A percentile compares a stretch with the other conserved stretches of the same genome.
phyloP scores from a whole-genome alignment of 148 eudicot genomes.

The Vaccinium macrocarpon region DNA sequence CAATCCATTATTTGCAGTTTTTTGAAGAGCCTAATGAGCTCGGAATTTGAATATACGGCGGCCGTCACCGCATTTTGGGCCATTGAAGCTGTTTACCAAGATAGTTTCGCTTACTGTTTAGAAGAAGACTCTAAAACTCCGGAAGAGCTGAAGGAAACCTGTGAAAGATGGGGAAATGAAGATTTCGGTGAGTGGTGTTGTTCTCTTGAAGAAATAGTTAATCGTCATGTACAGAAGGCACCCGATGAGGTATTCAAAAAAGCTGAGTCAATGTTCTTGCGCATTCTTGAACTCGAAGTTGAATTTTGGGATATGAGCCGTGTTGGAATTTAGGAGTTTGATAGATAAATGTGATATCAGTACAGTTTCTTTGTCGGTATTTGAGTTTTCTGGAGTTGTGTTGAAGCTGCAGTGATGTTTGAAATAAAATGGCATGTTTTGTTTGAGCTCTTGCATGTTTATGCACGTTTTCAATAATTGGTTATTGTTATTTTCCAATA shows the following conservation, averaged over 20 bases:
- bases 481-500: not conserved
- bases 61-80: slow-evolving; percentile 69
- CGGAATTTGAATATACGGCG: slow-evolving; percentile 48
- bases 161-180: slow-evolving; percentile 70
- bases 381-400: not conserved
- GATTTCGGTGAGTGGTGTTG: slow-evolving; percentile 62
- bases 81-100: slow-evolving; percentile 65
- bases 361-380: not conserved
- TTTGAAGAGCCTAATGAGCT: slow-evolving; percentile 57
- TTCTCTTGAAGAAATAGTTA: slow-evolving; percentile 47
- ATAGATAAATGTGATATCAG: not conserved
- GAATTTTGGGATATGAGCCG: slow-evolving; percentile 81
- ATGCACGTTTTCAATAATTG: not conserved
- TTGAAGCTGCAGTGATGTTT: not conserved
- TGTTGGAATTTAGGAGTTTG: not conserved
- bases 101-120: slow-evolving; percentile 73
- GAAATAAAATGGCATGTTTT: not conserved
- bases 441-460: not conserved
- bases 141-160: slow-evolving; percentile 58
- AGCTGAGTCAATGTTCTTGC: slow-evolving; percentile 53
- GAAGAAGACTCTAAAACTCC: slow-evolving; percentile 55
- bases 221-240: slow-evolving; percentile 41
- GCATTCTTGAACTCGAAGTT: slow-evolving; percentile 60
- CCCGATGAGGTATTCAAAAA: slow-evolving; percentile 43
- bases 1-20: slow-evolving; percentile 37